A percentile compares a stretch with the other conserved stretches of the same genome.
Evolutionary conservation across 352 stramenopile genomes (phyloP).

Genomic region (Aphanomyces stellatus): DNA sequence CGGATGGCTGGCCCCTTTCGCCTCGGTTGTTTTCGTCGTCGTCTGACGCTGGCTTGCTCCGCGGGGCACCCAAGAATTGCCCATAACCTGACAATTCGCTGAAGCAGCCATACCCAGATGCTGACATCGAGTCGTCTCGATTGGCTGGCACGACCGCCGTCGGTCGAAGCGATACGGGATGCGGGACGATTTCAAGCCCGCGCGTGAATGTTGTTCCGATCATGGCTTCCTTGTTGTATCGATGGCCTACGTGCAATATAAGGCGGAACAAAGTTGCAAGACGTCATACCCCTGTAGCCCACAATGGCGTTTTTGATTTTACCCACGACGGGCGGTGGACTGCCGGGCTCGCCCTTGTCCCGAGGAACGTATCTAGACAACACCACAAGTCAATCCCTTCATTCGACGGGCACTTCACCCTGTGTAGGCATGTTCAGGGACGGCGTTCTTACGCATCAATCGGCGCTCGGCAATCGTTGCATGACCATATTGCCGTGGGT

Average conservation of each 20-base stretch:
- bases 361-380: conserved; percentile 21
- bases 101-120: conserved; percentile 23
- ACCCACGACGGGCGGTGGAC: not conserved
- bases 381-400: not conserved
- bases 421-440: conserved; percentile 61
- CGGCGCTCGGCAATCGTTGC: conserved; percentile 45
- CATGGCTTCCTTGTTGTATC: conserved; percentile 45
- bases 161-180: conserved; percentile 6
- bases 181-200: conserved; percentile 31
- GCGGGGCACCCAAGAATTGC: too few relatives aligned
- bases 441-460: conserved; percentile 55
- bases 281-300: conserved; percentile 21
- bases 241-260: conserved; percentile 57
- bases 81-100: not conserved
- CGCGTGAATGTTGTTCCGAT: conserved; percentile 64
- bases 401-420: conserved; percentile 24
- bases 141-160: not conserved
- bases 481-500: too few relatives aligned
- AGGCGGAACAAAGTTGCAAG: conserved; percentile 25
- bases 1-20: too few relatives aligned
- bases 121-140: not conserved
- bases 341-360: not conserved
- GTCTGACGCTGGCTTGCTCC: too few relatives aligned
- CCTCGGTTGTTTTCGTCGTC: too few relatives aligned
- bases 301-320: conserved; percentile 28